These are phyloP conservation scores for Macrolepiota albuminosa DNA, from an alignment of 768 basidiomycete species.

Conservation along the genomic window DNA sequence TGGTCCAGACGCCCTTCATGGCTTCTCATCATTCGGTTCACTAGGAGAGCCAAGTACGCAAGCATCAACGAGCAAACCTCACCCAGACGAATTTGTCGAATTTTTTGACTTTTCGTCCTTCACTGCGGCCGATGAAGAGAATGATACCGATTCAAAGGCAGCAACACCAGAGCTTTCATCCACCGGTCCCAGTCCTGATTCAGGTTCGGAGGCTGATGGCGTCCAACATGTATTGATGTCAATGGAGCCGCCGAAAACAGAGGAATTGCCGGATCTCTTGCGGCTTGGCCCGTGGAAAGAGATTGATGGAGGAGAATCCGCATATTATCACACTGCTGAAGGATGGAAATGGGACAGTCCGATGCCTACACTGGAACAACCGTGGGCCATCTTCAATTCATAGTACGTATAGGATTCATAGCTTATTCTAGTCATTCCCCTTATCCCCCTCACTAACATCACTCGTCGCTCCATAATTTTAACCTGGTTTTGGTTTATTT, in stretches of 20 bases:
- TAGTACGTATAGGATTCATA: constrained; percentile 33
- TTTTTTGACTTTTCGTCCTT: constrained; percentile 70
- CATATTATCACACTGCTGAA: constrained; percentile 54
- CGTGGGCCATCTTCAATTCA: constrained; percentile 71
- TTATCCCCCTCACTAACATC: constrained; percentile 14
- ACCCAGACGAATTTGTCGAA: constrained; percentile 49
- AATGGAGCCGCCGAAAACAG: constrained; percentile 45
- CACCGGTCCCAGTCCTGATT: constrained; percentile 74
- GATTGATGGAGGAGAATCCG: constrained; percentile 71
- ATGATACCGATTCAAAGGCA: constrained; percentile 57
- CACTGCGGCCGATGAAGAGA: constrained; percentile 48
- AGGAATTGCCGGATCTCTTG: constrained; percentile 50
- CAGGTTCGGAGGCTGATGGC: constrained; percentile 57
- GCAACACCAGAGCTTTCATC: constrained; percentile 76
- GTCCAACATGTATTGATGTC: constrained; percentile 37
- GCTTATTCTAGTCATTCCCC: constrained; percentile 27
- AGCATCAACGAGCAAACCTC: constrained; percentile 21
- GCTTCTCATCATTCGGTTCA: constrained; percentile 27
- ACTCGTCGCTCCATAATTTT: constrained; percentile 16
- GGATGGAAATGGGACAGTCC: constrained; percentile 70
- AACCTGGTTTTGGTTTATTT: constrained; percentile 24
- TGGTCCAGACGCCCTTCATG: constrained; percentile 31
- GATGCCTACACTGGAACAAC: constrained; percentile 61
- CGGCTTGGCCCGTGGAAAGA: constrained; percentile 61
- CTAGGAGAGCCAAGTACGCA: constrained; percentile 27